Percentiles rank a stretch among this genome's conserved stretches.
Evolutionary conservation across 345 rosid species (phyloP).

Genomic region (Populus tremula): DNA sequence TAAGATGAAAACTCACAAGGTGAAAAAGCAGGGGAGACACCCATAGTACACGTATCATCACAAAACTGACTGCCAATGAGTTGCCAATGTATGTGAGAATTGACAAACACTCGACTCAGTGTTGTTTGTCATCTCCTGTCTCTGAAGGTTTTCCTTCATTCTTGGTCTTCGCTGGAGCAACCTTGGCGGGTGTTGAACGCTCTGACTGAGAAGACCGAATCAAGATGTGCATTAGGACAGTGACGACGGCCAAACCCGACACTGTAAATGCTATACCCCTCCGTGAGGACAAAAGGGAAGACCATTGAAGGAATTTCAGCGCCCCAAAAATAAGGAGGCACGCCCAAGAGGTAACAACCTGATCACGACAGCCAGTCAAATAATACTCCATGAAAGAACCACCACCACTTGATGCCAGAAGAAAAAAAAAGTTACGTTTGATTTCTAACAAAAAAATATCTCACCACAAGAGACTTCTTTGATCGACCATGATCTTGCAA

Average conservation of each 20-base stretch:
- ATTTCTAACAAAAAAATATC: neutral
- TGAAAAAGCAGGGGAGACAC: neutral
- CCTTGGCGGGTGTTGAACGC: slow-evolving; percentile 34
- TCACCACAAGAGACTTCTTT: slow-evolving; percentile 31
- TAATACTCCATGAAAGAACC: neutral
- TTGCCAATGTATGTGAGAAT: neutral
- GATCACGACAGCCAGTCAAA: neutral
- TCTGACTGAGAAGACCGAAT: slow-evolving; percentile 34
- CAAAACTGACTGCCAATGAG: neutral
- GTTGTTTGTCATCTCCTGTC: slow-evolving; percentile 34
- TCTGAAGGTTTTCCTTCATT: slow-evolving; percentile 25
- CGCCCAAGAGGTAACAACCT: slow-evolving; percentile 33
- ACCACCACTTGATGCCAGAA: neutral
- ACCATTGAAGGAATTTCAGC: slow-evolving; percentile 35
- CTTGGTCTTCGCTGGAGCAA: slow-evolving; percentile 58
- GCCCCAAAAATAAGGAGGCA: slow-evolving; percentile 23
- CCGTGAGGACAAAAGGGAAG: slow-evolving; percentile 30
- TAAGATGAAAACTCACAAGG: neutral
- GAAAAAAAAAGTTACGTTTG: neutral
- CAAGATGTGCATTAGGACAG: slow-evolving; percentile 29
- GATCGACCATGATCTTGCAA: slow-evolving; percentile 30
- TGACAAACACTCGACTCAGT: slow-evolving; percentile 21
- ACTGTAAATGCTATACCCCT: slow-evolving; percentile 14
- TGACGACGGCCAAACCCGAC: slow-evolving; percentile 13
- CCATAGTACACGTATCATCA: neutral